Base-by-base conservation (phyloP, 208 protist genomes). In the Leishmania major region DNA sequence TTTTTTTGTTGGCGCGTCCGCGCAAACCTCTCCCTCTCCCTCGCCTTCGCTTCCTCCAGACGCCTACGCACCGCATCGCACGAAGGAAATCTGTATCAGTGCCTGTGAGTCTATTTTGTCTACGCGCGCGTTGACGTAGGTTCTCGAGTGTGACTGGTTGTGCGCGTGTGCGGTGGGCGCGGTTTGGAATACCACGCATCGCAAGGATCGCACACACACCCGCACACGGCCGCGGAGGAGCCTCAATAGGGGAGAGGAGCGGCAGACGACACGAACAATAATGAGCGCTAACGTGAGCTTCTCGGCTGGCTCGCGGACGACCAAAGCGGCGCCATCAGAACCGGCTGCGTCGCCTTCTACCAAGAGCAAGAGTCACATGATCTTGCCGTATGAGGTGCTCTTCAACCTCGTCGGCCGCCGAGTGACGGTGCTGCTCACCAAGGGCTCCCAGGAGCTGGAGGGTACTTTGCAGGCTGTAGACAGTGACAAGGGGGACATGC, bases 321-420 rank as follows among this genome's bases (percentile, higher is more conserved):
- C 53, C 28, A 60, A 74, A 25, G 47, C 45, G 17, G 73, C 43
- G 19, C 37, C 43, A 8, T 40, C 53, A 28, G 35, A 67, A 7
- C 35, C 72, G n/a, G 78, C 78, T 15, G 40, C 25, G 15, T 72
- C 70, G 31, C 13, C 47, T 31, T 53, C 77, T 35, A 28, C 77
- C 3, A 85, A 78, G 77, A 73, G 40, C 57, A 85, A 85, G 72
- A 81, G 82, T 57, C 66, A 81, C 77, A 83, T 91, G 59, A 91
- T 95, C 77, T 86, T 97, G 71, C 94, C 94, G 3, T 92, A 94
- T 69, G 91, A 95, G 37, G 83, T 97, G 45, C 86, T 97, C 17
- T 78, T 87, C 71, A 92, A 91, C 51, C 84, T 97, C 17, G 79
- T 91, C 11, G 92, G 91, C 15, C 91, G 94, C 25, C 89, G 91